Evolutionary conservation across 1,139 yeast species (phyloP).

Genomic region (Saccharomyces pastorianus): DNA sequence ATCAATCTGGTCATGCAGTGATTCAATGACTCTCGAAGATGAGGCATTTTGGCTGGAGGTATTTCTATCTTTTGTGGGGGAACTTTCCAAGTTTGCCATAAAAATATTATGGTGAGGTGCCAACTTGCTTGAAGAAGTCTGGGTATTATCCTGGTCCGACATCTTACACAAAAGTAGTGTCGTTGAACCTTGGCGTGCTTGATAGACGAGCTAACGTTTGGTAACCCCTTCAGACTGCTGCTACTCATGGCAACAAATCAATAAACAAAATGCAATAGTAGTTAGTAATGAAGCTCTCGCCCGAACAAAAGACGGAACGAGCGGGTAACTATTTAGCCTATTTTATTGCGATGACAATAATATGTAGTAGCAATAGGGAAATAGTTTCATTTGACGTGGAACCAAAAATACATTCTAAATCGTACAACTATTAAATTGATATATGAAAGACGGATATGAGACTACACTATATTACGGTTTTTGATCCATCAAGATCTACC

Average conservation of each 20-base stretch:
- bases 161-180: neutral
- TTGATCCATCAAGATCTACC: constrained; percentile 21
- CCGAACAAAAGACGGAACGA: neutral
- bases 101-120: constrained; percentile 13
- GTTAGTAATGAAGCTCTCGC: neutral
- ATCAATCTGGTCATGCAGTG: constrained; percentile 50
- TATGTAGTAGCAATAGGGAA: neutral
- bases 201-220: neutral
- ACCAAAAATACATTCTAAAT: neutral
- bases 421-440: neutral
- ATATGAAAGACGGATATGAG: neutral
- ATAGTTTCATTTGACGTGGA: neutral
- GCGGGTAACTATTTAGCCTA: neutral
- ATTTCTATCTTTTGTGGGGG: neutral
- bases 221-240: neutral
- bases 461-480: constrained; percentile 19
- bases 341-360: neutral
- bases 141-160: constrained; percentile 1
- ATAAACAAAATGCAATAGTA: neutral
- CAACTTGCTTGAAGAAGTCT: constrained; percentile 10
- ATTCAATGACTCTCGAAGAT: constrained; percentile 49
- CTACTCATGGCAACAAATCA: neutral
- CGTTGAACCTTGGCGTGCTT: neutral
- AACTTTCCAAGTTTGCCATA: constrained; percentile 8
- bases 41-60: constrained; percentile 5